phyloP scores from a whole-genome alignment of 1,284 basidiomycete genomes.

The Chondrostereum purpureum region DNA sequence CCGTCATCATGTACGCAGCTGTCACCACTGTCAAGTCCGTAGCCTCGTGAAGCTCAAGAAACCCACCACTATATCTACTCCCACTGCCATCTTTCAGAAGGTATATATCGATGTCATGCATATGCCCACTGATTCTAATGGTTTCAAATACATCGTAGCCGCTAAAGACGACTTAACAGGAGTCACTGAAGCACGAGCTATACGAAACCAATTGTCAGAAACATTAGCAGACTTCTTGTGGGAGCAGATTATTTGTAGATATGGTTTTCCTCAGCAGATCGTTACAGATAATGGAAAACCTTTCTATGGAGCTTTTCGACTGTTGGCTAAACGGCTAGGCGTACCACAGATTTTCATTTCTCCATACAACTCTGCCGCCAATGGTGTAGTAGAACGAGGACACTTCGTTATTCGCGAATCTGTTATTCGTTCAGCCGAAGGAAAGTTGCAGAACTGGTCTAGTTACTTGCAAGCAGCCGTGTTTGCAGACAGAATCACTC shows the following conservation, averaged over 20 bases:
- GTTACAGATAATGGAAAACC: slow-evolving; percentile 27
- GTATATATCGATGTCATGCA: slow-evolving; percentile 25
- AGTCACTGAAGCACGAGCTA: slow-evolving; percentile 21
- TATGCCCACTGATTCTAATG: slow-evolving; percentile 15
- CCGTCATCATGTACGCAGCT: too few species aligned
- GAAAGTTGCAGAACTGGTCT: neutral
- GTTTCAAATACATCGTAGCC: slow-evolving; percentile 17
- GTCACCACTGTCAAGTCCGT: too few species aligned
- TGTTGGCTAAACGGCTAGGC: slow-evolving; percentile 13
- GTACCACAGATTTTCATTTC: slow-evolving; percentile 18
- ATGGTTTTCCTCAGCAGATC: too few species aligned
- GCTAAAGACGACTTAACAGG: slow-evolving; percentile 23
- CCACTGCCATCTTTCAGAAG: slow-evolving; percentile 24
- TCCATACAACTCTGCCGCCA: too few species aligned
- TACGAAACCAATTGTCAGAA: slow-evolving; percentile 17
- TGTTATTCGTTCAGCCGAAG: neutral
- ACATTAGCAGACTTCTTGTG: too few species aligned
- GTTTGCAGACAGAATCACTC: slow-evolving; percentile 8
- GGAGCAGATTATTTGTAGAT: slow-evolving; percentile 24
- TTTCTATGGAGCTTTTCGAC: slow-evolving; percentile 17
- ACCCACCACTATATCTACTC: slow-evolving; percentile 23
- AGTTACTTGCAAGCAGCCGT: neutral
- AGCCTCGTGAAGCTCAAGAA: slow-evolving; percentile 21
- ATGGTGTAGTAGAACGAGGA: too few species aligned
- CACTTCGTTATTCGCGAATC: slow-evolving; percentile 12